Percentiles rank a stretch among this genome's conserved stretches.
These are phyloP conservation scores for Citrullus mucosospermus DNA, from an alignment of 306 rosid genomes.

Conservation along the genomic window DNA sequence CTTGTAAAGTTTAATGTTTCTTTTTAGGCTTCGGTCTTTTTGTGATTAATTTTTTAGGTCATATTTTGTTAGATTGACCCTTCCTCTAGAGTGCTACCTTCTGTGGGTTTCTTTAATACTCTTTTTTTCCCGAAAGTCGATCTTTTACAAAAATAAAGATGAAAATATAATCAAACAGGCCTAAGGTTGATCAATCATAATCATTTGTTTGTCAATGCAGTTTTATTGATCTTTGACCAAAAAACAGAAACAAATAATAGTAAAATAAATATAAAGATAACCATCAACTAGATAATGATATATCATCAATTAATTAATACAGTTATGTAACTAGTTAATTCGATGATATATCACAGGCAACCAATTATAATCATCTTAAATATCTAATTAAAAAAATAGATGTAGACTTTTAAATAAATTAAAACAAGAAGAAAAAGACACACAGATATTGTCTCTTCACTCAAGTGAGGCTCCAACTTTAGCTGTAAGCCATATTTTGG, in stretches of 20 bases:
- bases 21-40: too few species aligned
- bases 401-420: neutral
- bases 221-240: too few species aligned
- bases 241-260: too few species aligned
- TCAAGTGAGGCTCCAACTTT: neutral
- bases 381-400: neutral
- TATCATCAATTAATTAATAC: neutral
- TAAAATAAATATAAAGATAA: neutral
- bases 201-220: neutral
- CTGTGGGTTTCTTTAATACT: too few species aligned
- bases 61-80: too few species aligned
- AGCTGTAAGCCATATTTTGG: neutral
- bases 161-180: too few species aligned
- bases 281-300: neutral
- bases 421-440: neutral
- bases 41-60: too few species aligned
- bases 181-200: neutral
- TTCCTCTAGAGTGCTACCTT: too few species aligned
- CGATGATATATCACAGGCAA: neutral
- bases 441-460: neutral
- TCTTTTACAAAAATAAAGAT: too few species aligned
- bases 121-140: too few species aligned
- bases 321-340: neutral
- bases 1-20: too few species aligned
- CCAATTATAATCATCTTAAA: neutral